These are phyloP conservation scores for Penicillium cinerascens DNA, from an alignment of 495 filamentous ascomycete species.

Conservation along the genomic window DNA sequence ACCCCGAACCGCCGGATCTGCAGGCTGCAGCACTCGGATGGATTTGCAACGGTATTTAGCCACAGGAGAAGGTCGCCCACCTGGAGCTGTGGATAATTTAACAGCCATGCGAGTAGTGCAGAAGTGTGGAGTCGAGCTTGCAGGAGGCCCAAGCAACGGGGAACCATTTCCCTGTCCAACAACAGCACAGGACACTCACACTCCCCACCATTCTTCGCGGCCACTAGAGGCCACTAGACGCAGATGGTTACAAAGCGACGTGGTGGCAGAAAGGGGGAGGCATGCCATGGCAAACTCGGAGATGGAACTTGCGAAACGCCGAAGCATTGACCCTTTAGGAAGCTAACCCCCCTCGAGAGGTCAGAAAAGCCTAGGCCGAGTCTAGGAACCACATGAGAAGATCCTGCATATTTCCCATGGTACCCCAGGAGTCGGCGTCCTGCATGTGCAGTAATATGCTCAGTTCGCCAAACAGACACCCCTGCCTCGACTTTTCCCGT, in stretches of 20 bases:
- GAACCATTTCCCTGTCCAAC: not conserved
- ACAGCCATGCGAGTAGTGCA: constrained; percentile 1
- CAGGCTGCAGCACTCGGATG: constrained; percentile 8
- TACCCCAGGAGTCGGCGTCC: constrained; percentile 13
- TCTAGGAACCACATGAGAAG: not conserved
- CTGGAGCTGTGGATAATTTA: too few relatives aligned
- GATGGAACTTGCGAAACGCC: too few relatives aligned
- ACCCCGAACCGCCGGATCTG: constrained; percentile 10
- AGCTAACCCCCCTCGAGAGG: too few relatives aligned
- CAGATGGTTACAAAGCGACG: too few relatives aligned
- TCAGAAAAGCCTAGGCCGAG: too few relatives aligned
- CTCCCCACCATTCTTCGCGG: too few relatives aligned
- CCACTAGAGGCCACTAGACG: too few relatives aligned
- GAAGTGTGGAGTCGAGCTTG: constrained; percentile 17
- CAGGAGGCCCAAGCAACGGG: not conserved
- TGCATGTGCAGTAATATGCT: constrained; percentile 19
- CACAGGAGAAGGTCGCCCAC: too few relatives aligned
- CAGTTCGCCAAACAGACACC: not conserved
- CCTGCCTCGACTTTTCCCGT: not conserved
- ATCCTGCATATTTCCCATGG: constrained; percentile 13
- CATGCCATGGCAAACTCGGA: too few relatives aligned
- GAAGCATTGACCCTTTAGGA: too few relatives aligned
- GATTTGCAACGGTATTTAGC: constrained; percentile 9
- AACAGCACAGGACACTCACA: not conserved
- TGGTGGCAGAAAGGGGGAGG: too few relatives aligned